Percentiles rank a stretch among this genome's conserved stretches.
Conservation (phyloP, 2,329 filamentous ascomycete genomes). For the Fusarium phyllophilum region DNA sequence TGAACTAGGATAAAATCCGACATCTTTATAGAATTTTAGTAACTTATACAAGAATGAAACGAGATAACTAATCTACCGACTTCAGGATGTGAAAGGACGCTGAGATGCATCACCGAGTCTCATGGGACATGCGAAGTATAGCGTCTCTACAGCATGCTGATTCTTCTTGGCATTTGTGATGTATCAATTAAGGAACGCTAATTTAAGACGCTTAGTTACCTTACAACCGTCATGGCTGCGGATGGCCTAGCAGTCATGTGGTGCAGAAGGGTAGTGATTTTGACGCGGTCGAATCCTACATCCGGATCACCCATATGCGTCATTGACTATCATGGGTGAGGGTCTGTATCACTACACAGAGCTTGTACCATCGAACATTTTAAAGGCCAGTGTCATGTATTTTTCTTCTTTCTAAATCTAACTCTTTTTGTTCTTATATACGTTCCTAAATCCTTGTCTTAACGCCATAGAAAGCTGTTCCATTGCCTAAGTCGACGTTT, state of each 20-base stretch:
- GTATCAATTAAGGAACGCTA: accelerated
- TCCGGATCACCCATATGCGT: too few species aligned
- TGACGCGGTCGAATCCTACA: background rate
- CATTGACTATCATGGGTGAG: too few species aligned
- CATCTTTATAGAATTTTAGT: background rate
- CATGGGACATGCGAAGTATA: background rate
- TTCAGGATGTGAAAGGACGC: background rate
- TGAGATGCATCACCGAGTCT: background rate
- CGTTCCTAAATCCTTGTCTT: background rate
- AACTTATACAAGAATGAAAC: background rate
- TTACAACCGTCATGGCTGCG: background rate
- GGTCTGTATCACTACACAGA: background rate
- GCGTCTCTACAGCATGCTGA: too few species aligned
- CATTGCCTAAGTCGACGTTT: background rate
- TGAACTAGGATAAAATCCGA: background rate
- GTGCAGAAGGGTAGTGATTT: background rate
- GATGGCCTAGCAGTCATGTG: background rate
- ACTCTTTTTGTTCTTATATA: background rate
- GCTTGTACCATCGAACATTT: background rate
- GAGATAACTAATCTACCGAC: background rate
- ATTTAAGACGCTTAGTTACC: too few species aligned
- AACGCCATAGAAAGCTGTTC: background rate
- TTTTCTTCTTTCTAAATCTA: background rate
- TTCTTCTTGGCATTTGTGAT: too few species aligned
- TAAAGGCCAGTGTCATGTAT: background rate